Percentiles rank a stretch among this genome's conserved stretches.
These are phyloP conservation scores for Elaeis guineensis DNA, from an alignment of 176 grass and related monocot species.

Conservation along the genomic window DNA sequence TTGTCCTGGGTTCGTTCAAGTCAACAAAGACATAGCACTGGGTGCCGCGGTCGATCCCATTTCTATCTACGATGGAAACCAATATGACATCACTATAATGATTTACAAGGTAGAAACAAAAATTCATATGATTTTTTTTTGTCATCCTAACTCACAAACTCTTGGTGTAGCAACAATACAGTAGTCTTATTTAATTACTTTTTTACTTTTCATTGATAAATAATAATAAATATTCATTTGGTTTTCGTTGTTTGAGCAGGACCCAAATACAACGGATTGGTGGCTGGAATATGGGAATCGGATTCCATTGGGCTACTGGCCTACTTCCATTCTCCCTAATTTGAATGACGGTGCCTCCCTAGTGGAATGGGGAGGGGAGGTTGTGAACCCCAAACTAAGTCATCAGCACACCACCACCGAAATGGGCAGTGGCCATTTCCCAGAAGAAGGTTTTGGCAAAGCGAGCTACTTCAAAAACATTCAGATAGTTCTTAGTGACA, in stretches of 20 bases:
- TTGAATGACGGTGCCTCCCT: constrained; percentile 63
- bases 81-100: constrained; percentile 95
- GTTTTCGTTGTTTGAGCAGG: constrained; percentile 31
- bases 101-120: constrained; percentile 78
- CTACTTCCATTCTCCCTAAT: constrained; percentile 75
- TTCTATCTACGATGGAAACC: constrained; percentile 61
- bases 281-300: constrained; percentile 89
- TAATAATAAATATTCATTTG: no score
- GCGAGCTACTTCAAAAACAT: constrained; percentile 88
- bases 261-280: constrained; percentile 83
- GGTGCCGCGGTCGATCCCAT: constrained; percentile 82
- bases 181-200: background rate
- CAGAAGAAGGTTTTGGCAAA: constrained; percentile 85
- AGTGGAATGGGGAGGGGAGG: constrained; percentile 88
- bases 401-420: constrained; percentile 77
- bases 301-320: constrained; percentile 80
- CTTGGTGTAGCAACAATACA: no score
- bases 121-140: background rate
- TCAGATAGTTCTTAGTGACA: constrained; percentile 63
- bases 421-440: constrained; percentile 89
- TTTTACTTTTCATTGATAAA: no score
- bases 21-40: constrained; percentile 85
- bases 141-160: no score
- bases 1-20: constrained; percentile 84
- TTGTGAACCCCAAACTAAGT: constrained; percentile 66